Base-by-base conservation (phyloP, 306 rosid genomes). In the Erythrophleum fordii region DNA sequence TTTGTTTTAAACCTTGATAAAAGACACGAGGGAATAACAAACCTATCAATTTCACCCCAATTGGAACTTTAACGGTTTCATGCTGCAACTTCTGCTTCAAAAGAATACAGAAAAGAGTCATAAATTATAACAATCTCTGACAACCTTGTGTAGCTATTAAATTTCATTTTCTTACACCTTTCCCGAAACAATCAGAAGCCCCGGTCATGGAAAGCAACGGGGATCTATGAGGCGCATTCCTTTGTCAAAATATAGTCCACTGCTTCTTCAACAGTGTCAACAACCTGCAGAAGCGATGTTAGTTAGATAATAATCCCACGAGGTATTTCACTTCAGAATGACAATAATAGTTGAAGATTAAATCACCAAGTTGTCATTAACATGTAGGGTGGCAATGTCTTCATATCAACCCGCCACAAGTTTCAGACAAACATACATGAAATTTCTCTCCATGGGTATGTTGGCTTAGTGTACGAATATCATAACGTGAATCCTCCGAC, bases 231-330 rank as follows among this genome's bases (percentile, higher is more conserved):
- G 79, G 34, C 65, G 44, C 80, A 39, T 72, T 92, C 93, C 85
- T 77, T 90, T 45, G 72, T 42, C 53, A 68, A 23, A 6, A 68
- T 68, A 68, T 42, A 42, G 34, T 68, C 73, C 73, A 68, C 73
- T 23, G 73, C 73, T 25, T 68, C 73, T 41, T 68, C 52, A 11
- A 68, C 93, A 3, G 87, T 85, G 81, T 92, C 89, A 76, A 90
- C 95, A 83, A 90, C 93, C 95, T 92, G 88, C 87, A 83, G 55
- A 82, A 80, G 69, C 28, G 53, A 76, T 51, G 20, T 80, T 64
- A 7, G 70, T 35, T 8, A 62, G 31, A 62, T 72, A 55, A 29
- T 55, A 64, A 75, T 71, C 55, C 60, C 35, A 59, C 66, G 7
- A 45, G 22, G 35, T 44, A 8, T 35, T 8, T 64, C 22, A 64